Evolutionary conservation across 441 rosid genomes (phyloP).

Genomic region (Aleurites moluccanus): DNA sequence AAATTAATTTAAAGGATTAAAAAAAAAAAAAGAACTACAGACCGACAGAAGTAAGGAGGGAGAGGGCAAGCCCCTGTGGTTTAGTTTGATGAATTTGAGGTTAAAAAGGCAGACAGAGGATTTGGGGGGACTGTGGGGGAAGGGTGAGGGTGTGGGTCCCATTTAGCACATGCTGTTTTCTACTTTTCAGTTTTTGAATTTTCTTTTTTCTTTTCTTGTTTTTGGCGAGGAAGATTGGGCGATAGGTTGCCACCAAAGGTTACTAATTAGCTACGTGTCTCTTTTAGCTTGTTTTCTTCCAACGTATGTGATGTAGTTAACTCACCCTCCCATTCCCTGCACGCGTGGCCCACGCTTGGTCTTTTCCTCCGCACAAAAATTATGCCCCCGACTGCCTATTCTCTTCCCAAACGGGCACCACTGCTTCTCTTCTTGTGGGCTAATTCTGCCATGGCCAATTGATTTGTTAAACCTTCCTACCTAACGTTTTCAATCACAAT

Average conservation of each 20-base stretch:
- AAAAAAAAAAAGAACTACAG: no score
- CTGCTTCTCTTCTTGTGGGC: no score
- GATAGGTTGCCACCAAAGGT: constrained; percentile 19
- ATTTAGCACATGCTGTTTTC: constrained; percentile 26
- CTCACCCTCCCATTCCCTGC: not conserved
- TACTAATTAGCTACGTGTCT: not conserved
- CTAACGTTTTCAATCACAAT: no score
- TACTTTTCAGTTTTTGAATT: constrained; percentile 20
- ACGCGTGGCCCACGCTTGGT: constrained; percentile 9
- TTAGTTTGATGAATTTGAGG: not conserved
- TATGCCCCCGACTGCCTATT: not conserved
- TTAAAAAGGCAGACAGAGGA: not conserved
- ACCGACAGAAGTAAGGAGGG: no score
- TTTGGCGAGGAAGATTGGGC: not conserved
- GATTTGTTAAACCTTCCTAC: no score
- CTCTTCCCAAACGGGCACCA: constrained; percentile 6
- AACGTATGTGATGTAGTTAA: not conserved
- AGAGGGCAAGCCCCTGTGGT: no score
- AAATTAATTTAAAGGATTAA: no score
- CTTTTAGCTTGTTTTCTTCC: constrained; percentile 1
- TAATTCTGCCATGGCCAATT: no score
- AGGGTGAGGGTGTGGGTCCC: constrained; percentile 19
- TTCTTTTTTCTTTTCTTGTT: constrained; percentile 3
- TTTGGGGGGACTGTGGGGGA: not conserved
- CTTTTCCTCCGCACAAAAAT: not conserved